A percentile compares a stretch with the other conserved stretches of the same genome.
Evolutionary conservation across 257 asterid genomes (phyloP).

Genomic region (Asclepias syriaca): DNA sequence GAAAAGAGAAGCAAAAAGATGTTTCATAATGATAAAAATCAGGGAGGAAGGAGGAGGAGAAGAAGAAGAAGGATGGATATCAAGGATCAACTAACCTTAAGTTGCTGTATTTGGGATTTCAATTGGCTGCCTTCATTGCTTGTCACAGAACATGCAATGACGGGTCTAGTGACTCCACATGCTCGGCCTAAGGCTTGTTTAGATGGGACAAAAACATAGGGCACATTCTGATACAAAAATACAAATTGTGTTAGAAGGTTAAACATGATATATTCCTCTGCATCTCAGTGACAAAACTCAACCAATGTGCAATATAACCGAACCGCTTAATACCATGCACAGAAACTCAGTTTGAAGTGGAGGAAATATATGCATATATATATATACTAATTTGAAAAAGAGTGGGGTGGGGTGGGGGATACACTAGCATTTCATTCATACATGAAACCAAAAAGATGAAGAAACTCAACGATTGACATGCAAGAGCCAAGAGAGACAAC

Average conservation of each 20-base stretch:
- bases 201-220: slow-evolving; percentile 66
- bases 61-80: neutral
- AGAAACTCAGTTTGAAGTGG: neutral
- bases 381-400: no score
- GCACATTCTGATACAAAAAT: slow-evolving; percentile 43
- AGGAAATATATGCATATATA: neutral
- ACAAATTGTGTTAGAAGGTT: neutral
- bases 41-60: neutral
- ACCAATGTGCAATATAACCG: neutral
- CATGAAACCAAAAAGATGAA: neutral
- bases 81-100: slow-evolving; percentile 39
- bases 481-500: neutral
- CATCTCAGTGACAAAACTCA: neutral
- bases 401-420: no score
- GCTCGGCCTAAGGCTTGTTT: slow-evolving; percentile 78
- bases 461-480: neutral
- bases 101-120: slow-evolving; percentile 70
- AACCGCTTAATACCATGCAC: neutral
- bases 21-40: neutral
- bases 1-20: neutral
- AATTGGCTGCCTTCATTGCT: slow-evolving; percentile 76
- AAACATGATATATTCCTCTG: neutral
- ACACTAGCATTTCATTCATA: neutral
- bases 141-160: slow-evolving; percentile 73
- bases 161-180: slow-evolving; percentile 81